Evolutionary conservation across 164 flowering plant species (phyloP).

Genomic region (Saururus chinensis): DNA sequence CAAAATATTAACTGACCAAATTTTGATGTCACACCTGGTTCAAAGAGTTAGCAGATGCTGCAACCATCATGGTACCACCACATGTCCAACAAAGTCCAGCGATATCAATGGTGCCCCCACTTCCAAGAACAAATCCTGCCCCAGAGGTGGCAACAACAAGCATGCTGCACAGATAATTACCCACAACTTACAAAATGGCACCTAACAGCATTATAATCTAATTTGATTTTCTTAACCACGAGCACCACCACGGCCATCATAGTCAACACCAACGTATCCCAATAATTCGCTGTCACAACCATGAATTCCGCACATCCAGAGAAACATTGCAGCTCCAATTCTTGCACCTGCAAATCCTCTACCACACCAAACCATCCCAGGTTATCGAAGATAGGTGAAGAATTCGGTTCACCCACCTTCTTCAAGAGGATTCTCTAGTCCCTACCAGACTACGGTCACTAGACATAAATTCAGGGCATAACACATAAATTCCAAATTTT

Average conservation of each 20-base stretch:
- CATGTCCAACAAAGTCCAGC: constrained; percentile 82
- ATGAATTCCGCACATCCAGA: too few species aligned
- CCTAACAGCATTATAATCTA: background rate
- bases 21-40: constrained; percentile 52
- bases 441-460: too few species aligned
- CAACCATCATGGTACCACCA: constrained; percentile 98
- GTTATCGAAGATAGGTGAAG: too few species aligned
- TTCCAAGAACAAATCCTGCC: constrained; percentile 81
- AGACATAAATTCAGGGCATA: background rate
- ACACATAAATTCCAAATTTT: background rate
- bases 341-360: too few species aligned
- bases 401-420: too few species aligned
- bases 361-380: too few species aligned
- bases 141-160: constrained; percentile 97
- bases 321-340: too few species aligned
- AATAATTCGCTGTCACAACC: too few species aligned
- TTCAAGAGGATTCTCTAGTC: background rate
- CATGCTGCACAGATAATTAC: constrained; percentile 36
- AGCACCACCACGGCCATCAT: background rate
- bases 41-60: constrained; percentile 85
- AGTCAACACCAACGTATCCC: too few species aligned
- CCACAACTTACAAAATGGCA: background rate
- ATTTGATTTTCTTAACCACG: background rate
- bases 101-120: constrained; percentile 58
- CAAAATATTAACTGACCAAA: too few species aligned